phyloP scores from a whole-genome alignment of 2,329 filamentous ascomycete genomes.

The Penicillium fuscoglaucum region DNA sequence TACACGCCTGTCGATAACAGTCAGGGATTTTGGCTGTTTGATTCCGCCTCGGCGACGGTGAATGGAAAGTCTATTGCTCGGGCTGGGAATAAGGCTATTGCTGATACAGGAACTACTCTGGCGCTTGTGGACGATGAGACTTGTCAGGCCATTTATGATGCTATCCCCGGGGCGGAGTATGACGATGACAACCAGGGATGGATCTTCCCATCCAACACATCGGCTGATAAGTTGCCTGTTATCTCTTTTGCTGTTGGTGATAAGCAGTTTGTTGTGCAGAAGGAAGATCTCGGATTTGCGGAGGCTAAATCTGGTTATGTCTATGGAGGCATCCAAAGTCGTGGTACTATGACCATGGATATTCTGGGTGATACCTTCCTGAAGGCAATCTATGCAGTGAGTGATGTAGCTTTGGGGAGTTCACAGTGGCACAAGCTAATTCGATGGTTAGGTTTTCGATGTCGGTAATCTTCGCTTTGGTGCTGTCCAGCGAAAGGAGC shows the following conservation, averaged over 20 bases:
- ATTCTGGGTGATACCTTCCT: conserved; percentile 65
- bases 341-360: conserved; percentile 60
- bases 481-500: conserved; percentile 56
- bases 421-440: background rate
- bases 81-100: conserved; percentile 64
- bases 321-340: conserved; percentile 67
- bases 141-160: conserved; percentile 62
- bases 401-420: conserved; percentile 23
- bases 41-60: conserved; percentile 58
- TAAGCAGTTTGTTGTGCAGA: conserved; percentile 60
- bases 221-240: conserved; percentile 56
- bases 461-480: conserved; percentile 62
- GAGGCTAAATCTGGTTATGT: conserved; percentile 55
- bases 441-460: conserved; percentile 57
- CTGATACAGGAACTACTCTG: conserved; percentile 71
- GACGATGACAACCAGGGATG: conserved; percentile 61
- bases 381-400: conserved; percentile 64
- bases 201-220: conserved; percentile 58
- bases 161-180: conserved; percentile 62
- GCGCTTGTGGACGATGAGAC: conserved; percentile 63
- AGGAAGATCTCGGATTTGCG: conserved; percentile 63
- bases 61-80: conserved; percentile 56
- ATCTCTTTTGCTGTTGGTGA: conserved; percentile 65
- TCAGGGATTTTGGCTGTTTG: conserved; percentile 68
- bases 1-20: conserved; percentile 65